A percentile compares a stretch with the other conserved stretches of the same genome.
Evolutionary conservation across 2,329 filamentous ascomycete species (phyloP).

Genomic region (Parafenestella ontariensis): DNA sequence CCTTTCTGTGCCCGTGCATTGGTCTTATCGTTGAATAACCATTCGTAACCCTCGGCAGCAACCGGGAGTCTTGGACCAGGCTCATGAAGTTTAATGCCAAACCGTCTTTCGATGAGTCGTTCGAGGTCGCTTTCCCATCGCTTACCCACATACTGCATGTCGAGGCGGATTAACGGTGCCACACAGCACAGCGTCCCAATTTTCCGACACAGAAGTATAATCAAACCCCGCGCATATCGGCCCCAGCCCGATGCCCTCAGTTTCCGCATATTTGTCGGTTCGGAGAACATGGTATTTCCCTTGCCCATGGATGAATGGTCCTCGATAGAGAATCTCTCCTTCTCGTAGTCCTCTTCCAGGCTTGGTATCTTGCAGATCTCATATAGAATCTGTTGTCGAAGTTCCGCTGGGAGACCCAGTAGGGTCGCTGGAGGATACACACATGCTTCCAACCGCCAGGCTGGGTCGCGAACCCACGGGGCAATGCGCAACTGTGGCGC

Average conservation of each 20-base stretch:
- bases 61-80: neutral
- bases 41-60: neutral
- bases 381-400: slow-evolving; percentile 19
- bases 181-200: slow-evolving; percentile 12
- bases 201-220: slow-evolving; percentile 2
- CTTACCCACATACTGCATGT: slow-evolving; percentile 17
- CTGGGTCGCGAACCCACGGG: slow-evolving; percentile 11
- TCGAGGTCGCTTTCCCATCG: slow-evolving; percentile 10
- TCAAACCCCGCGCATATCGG: neutral
- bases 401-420: slow-evolving; percentile 19
- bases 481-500: slow-evolving; percentile 3
- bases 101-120: neutral
- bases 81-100: neutral
- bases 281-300: neutral
- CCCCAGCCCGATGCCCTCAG: neutral
- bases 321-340: neutral
- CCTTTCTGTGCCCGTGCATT: neutral
- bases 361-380: neutral
- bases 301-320: neutral
- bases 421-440: slow-evolving; percentile 10
- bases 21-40: neutral
- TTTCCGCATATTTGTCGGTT: neutral
- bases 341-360: neutral
- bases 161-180: slow-evolving; percentile 8
- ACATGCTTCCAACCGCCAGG: neutral